Evolutionary conservation across 345 rosid genomes (phyloP), one percentile per base, ranked within the genome.

Genomic region (Salix exigua): DNA sequence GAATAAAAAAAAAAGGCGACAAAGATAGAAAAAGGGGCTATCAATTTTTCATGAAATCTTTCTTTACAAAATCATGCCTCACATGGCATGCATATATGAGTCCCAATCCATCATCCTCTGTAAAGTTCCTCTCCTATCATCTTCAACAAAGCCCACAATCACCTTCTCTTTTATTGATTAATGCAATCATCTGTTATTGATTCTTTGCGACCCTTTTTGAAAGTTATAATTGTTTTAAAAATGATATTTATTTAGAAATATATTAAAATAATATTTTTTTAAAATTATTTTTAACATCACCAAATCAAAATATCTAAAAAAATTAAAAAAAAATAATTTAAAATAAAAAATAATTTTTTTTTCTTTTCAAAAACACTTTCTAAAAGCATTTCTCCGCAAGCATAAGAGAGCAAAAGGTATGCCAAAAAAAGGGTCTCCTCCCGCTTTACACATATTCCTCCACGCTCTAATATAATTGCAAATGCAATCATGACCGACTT

Each of bases 321-420:
- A 5, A 33, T 1, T 4, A 33, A 0, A 4, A 31, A 33, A 33
- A 33, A 2, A 3, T 33, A 33, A 4, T 33, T 33, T 33, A 33
- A 31, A 31, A 31, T 4, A 31, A 31, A 31, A 31, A 3, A 31
- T 3, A 30, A 30, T 30, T 30, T 30, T 2, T 4, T 31, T 3
- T 31, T 31, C 1, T 31, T 31, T 31, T 31, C 33, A 31, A 33
- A 33, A 33, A 4, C 6, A 4, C 5, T 33, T 33, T 33, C 5
- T 0, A 33, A 33, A 33, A 33, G 35, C 33, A 0, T 4, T 33
- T 33, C 6, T 0, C 4, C 33, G 0, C 33, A 31, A 51, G 61
- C 60, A 75, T 68, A 71, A 71, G 70, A 70, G 72, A 62, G 26
- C n/a, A 65, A 53, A 71, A 75, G 30, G 75, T 21, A 48, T 10